Evolutionary conservation across 2,329 filamentous ascomycete genomes (phyloP).

Genomic region (Aspergillus fumigatiaffinis): DNA sequence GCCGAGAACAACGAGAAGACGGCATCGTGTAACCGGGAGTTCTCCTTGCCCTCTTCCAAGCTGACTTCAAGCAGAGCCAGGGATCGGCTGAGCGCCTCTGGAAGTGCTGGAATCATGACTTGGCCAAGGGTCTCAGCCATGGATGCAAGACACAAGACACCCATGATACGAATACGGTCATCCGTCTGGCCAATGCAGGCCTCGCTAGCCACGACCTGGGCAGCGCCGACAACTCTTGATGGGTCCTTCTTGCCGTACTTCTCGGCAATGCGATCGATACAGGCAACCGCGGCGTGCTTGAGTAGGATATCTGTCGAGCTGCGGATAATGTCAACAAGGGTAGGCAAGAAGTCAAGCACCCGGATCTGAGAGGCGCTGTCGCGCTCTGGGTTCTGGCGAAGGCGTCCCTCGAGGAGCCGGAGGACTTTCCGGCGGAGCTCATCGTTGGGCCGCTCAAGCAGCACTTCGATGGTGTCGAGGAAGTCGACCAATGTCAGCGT

Average conservation of each 20-base stretch:
- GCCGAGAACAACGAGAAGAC: constrained; percentile 75
- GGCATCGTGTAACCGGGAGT: constrained; percentile 71
- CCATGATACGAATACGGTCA: constrained; percentile 70
- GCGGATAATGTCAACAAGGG: constrained; percentile 71
- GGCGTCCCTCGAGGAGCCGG: constrained; percentile 73
- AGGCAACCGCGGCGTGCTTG: constrained; percentile 81
- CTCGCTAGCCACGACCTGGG: constrained; percentile 69
- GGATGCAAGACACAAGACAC: constrained; percentile 83
- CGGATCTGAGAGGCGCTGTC: constrained; percentile 65
- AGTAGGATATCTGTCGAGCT: constrained; percentile 68
- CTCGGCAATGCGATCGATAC: constrained; percentile 88
- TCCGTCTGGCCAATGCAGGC: constrained; percentile 73
- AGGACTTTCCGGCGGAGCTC: constrained; percentile 75
- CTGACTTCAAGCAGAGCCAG: constrained; percentile 68
- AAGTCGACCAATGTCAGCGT: constrained; percentile 84
- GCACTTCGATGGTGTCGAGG: constrained; percentile 76
- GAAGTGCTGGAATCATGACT: constrained; percentile 77
- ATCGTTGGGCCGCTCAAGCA: constrained; percentile 72
- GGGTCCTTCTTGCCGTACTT: constrained; percentile 93
- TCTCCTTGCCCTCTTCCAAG: constrained; percentile 50
- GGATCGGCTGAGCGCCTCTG: constrained; percentile 67
- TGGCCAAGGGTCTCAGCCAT: constrained; percentile 85
- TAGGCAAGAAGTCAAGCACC: constrained; percentile 73
- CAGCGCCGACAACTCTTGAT: constrained; percentile 69
- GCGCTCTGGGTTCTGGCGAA: constrained; percentile 67